A percentile compares a stretch with the other conserved stretches of the same genome.
phyloP scores from a whole-genome alignment of 2,329 filamentous ascomycete species.

The Cytospora piceicola region DNA sequence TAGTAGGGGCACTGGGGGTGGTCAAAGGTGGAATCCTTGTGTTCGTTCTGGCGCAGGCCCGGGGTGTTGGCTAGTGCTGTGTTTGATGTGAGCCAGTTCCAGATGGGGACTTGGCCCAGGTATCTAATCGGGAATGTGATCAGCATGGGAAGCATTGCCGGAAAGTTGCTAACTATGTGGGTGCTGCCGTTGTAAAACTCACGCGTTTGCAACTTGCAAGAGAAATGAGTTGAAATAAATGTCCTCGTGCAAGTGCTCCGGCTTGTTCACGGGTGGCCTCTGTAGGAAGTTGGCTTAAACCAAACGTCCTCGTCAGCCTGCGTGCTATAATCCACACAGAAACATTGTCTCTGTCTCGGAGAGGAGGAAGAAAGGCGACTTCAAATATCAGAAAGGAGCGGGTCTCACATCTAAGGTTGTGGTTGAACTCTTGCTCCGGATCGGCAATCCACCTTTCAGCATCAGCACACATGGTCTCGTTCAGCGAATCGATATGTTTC shows the following conservation, averaged over 20 bases:
- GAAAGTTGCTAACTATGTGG: neutral
- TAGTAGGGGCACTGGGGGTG: constrained; percentile 44
- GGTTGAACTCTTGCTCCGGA: constrained; percentile 32
- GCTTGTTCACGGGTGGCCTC: constrained; percentile 41
- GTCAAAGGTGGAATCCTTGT: constrained; percentile 44
- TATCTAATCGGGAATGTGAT: constrained; percentile 37
- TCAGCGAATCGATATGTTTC: constrained; percentile 32
- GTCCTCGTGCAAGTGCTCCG: constrained; percentile 41
- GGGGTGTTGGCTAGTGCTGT: constrained; percentile 43
- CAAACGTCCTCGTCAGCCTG: neutral
- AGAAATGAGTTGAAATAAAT: constrained; percentile 48
- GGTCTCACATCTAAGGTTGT: constrained; percentile 33
- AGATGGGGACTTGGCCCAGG: constrained; percentile 45
- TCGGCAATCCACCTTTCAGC: constrained; percentile 32
- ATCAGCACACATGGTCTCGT: constrained; percentile 32
- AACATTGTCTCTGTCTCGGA: accelerated
- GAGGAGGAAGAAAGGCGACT: neutral
- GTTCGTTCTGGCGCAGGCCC: constrained; percentile 43
- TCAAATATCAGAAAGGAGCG: too few relatives aligned
- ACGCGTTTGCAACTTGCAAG: constrained; percentile 45
- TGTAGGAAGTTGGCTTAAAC: constrained; percentile 45
- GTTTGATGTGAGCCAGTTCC: constrained; percentile 47
- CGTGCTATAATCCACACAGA: too few relatives aligned
- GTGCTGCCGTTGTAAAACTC: constrained; percentile 25
- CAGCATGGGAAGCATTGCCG: accelerated